Evolutionary conservation across 192 early-diverging fungal species (phyloP), one percentile per base, ranked within the genome.

Genomic region (Allomyces macrogynus): DNA sequence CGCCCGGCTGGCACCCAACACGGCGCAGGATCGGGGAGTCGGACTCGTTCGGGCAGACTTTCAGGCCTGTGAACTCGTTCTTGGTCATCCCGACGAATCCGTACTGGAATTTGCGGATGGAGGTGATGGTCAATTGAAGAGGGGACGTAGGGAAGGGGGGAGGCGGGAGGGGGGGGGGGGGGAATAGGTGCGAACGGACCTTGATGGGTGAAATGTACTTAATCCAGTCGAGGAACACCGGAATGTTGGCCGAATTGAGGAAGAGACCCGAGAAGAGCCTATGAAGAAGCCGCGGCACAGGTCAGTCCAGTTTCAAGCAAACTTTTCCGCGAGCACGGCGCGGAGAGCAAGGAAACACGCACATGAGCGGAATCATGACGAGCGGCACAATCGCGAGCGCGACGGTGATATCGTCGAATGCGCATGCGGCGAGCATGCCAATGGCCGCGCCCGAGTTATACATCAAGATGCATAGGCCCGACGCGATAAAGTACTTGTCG

Each of bases 181-280:
- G 3, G 8, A 7, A 7, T 40, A 7, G 7, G 7, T 0, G 7
- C 7, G 7, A 7, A 40, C 32, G 32, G 32, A 40, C 32, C 32
- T 40, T 40, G 32, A 57, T 57, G 16, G 49, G 49, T 16, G 49
- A 57, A 5, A 57, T 57, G 74, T 74, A 77, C 64, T 79, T 73
- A 43, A 75, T 61, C 78, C 76, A 81, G 23, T 72, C 69, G 49
- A 84, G 63, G 72, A 73, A 84, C 1, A 69, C 76, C 0, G 83
- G 77, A 18, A 80, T 80, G 44, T 74, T 76, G n/a, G 71, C 75
- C 5, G 72, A 72, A 66, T 85, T 85, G 62, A 85, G 77, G 40
- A 85, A 73, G 61, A 85, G 77, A 5, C 83, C 83, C 25, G 73
- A 73, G 68, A 81, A 76, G 43, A 81, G 67, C 72, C 78, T 71